Conservation (phyloP, 73 alveolate genomes). For the Paramecium tetraurelia region DNA sequence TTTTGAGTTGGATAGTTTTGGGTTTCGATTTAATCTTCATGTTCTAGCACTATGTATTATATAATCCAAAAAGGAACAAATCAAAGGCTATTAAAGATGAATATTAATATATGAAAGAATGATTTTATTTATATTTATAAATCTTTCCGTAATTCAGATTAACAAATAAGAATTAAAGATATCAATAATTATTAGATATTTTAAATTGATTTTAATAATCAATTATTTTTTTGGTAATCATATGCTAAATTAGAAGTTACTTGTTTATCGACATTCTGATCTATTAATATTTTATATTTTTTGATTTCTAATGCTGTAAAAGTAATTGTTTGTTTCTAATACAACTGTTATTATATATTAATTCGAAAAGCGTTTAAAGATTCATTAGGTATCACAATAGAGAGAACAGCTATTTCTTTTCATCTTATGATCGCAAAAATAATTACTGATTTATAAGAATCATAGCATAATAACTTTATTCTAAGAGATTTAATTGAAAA, state of each 20-base stretch:
- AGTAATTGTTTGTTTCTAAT: no score
- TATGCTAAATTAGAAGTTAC: no score
- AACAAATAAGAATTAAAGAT: no score
- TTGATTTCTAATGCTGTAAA: no score
- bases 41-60: neutral
- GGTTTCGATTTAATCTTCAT: neutral
- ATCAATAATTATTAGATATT: no score
- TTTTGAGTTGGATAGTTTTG: neutral
- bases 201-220: no score
- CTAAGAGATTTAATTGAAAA: neutral
- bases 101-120: neutral
- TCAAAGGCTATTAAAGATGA: neutral
- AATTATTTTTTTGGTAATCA: no score
- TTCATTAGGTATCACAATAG: neutral
- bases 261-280: no score
- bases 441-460: neutral
- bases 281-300: no score
- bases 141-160: no score
- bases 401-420: neutral
- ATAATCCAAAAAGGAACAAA: neutral
- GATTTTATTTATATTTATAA: neutral
- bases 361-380: no score
- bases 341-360: no score
- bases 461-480: neutral
- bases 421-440: neutral